phyloP scores from a whole-genome alignment of 2,329 filamentous ascomycete genomes.

The Boeremia exigua region DNA sequence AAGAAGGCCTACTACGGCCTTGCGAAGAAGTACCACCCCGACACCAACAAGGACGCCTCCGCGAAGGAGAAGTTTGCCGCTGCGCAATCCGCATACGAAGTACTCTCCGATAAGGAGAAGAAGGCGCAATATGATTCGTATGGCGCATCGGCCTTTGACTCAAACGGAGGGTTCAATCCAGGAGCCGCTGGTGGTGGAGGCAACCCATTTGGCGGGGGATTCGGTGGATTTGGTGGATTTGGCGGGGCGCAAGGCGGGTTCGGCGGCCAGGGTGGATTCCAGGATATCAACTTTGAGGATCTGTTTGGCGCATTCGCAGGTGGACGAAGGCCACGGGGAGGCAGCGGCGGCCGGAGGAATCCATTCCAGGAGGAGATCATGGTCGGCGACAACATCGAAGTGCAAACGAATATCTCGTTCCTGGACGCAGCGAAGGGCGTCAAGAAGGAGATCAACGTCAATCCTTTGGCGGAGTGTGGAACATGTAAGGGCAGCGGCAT shows the following conservation, averaged over 20 bases:
- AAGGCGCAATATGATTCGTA: constrained; percentile 90
- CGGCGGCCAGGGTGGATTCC: constrained; percentile 75
- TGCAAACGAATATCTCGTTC: constrained; percentile 91
- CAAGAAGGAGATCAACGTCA: constrained; percentile 85
- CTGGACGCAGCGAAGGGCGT: constrained; percentile 95
- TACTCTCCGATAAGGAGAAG: constrained; percentile 92
- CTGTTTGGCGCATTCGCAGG: constrained; percentile 86
- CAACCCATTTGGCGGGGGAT: constrained; percentile 66
- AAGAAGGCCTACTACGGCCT: constrained; percentile 98
- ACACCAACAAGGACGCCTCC: constrained; percentile 93
- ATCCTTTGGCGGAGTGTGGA: constrained; percentile 78
- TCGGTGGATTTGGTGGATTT: constrained; percentile 57
- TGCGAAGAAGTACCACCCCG: constrained; percentile 96
- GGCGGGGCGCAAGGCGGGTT: constrained; percentile 58
- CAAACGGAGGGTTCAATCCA: constrained; percentile 78
- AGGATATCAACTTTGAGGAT: constrained; percentile 95
- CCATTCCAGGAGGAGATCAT: constrained; percentile 82
- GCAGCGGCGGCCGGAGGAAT: constrained; percentile 61
- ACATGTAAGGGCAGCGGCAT: constrained; percentile 84
- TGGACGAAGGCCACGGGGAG: constrained; percentile 55
- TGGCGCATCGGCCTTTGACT: constrained; percentile 77
- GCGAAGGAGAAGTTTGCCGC: constrained; percentile 96
- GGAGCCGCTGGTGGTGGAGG: constrained; percentile 68
- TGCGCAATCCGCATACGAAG: constrained; percentile 91
- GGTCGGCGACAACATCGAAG: constrained; percentile 95